Evolutionary conservation across 345 rosid species (phyloP).

Genomic region (Rhodamnia argentea): DNA sequence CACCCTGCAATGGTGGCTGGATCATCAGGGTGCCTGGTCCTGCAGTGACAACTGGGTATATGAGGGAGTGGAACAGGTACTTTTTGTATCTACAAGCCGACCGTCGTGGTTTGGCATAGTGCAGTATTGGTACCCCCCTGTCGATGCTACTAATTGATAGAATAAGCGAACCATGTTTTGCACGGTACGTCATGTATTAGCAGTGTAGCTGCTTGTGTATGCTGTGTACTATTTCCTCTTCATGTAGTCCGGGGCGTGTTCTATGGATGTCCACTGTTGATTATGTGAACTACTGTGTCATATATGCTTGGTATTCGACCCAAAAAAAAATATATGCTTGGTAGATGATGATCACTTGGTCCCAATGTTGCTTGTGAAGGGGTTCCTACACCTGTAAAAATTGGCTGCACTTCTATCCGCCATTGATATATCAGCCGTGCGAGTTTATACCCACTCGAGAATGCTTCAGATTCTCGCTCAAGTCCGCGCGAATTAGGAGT

Average conservation of each 20-base stretch:
- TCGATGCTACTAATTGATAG: background rate
- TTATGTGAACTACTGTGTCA: background rate
- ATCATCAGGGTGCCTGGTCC: conserved; percentile 63
- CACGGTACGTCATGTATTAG: background rate
- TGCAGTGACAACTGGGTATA: conserved; percentile 28
- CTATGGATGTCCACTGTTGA: background rate
- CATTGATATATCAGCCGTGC: background rate
- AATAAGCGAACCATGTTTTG: background rate
- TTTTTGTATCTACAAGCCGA: background rate
- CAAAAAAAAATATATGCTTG: too few relatives aligned
- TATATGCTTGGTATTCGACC: background rate
- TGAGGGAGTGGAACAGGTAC: background rate
- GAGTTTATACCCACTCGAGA: background rate
- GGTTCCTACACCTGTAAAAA: background rate
- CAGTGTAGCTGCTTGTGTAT: background rate
- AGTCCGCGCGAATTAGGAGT: background rate
- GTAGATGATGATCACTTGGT: background rate
- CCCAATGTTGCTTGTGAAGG: background rate
- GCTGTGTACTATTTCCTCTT: background rate
- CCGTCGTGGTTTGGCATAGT: background rate
- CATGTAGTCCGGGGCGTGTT: background rate
- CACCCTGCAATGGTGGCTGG: conserved; percentile 31
- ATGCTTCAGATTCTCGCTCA: background rate
- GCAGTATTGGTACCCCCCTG: background rate
- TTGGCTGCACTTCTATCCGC: background rate